A percentile compares a stretch with the other conserved stretches of the same genome.
phyloP scores from a whole-genome alignment of 306 rosid species.

The Adenanthera pavonina region DNA sequence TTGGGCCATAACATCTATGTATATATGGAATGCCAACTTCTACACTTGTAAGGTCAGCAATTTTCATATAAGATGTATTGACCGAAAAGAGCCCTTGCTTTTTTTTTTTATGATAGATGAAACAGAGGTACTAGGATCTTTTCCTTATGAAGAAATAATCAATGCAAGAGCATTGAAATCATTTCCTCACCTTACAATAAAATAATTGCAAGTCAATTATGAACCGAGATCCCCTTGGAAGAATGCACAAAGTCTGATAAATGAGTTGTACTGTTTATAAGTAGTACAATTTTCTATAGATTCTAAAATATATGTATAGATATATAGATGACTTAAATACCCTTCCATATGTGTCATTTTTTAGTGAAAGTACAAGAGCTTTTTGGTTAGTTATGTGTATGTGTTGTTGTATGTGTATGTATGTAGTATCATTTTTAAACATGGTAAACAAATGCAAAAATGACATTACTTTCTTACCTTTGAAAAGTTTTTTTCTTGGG shows the following conservation, averaged over 20 bases:
- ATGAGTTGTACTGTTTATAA: too few species aligned
- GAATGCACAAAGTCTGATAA: too few species aligned
- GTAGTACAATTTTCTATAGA: too few species aligned
- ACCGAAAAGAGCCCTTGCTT: background rate
- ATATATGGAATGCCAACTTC: background rate
- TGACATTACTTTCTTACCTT: background rate
- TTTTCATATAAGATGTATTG: background rate
- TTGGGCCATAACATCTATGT: background rate
- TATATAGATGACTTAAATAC: background rate
- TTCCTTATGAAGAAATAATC: background rate
- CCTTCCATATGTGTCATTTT: background rate
- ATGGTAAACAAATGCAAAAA: background rate
- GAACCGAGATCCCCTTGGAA: background rate
- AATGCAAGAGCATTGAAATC: background rate
- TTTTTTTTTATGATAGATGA: background rate
- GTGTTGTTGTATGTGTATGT: too few species aligned
- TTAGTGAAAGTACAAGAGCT: background rate
- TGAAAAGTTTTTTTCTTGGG: background rate
- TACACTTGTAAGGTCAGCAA: background rate
- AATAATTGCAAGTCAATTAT: too few species aligned
- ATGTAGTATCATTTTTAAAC: background rate
- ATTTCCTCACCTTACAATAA: background rate
- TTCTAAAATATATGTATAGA: too few species aligned
- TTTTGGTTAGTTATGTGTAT: background rate
- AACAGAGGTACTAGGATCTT: background rate